Base-by-base conservation (phyloP, 2,329 filamentous ascomycete genomes). In the Lasiodiplodia theobromae region DNA sequence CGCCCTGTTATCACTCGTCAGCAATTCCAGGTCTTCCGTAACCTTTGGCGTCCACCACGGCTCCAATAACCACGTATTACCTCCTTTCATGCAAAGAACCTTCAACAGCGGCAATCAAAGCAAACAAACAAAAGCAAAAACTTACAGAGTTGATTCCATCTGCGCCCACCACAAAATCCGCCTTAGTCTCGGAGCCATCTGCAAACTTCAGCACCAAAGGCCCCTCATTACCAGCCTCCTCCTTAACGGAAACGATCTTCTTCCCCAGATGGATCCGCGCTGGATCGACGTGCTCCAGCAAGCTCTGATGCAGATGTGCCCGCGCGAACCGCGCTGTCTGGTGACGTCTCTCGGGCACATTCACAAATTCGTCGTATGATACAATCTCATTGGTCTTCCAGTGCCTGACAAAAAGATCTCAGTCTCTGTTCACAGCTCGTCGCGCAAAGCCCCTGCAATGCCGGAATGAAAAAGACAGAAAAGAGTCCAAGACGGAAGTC, bases 341-440 rank as follows among this genome's bases (percentile, higher is more conserved):
- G 71, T 81, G 78, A 28, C 73, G 69, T 54, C 75, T 69, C 28
- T 78, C 74, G 1, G 74, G 72, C 1, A 77, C 72, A 57, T 74
- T 71, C n/a, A 76, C 70, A 56, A 77, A 75, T 28, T 72, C 65
- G 68, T 81, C 78, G 12, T 71, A 70, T 2, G 76, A 76, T 16
- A 81, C 70, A 6, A 80, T 71, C 69, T 81, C 78, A 65, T 80
- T 79, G 8, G 79, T 80, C 69, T 77, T 76, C 75, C 77, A 81
- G 62, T 78, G 75, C 49, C 71, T 76, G 16, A 3, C 3, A 21
- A 2, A 10, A 28, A 25, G 11, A 16, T 12, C 51, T n/a, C 49
- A 52, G 31, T 34, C 31, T 52, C 49, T 0, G 21, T 12, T 18
- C 49, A 52, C 1, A 34, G 31, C 8, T 34, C 31, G 7, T 34